Evolutionary conservation across 2,329 filamentous ascomycete species (phyloP), one percentile per base, ranked within the genome.

Genomic region (Penicillium carneum): DNA sequence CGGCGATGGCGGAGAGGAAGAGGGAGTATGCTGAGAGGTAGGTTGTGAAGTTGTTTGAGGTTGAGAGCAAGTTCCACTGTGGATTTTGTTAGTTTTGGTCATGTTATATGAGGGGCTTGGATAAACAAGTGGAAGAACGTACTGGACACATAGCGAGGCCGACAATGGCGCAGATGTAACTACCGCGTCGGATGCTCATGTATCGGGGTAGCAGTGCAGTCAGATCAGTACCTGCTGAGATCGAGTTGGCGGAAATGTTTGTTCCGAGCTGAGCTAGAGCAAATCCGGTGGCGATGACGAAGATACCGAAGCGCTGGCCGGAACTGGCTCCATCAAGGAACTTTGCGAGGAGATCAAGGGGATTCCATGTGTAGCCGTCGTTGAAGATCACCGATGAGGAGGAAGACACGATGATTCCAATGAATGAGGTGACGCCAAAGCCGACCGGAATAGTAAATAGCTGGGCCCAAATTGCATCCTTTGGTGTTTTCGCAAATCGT

Each of bases 21-120:
- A 97, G 92, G 3, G 90, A 93, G 81, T 97, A 97, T 1, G 93
- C 90, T 0, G 91, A 95, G 0, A 97, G 87, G 74, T 97, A 97
- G 3, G 91, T 96, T 0, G 91, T 95, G 81, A 97, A 97, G 77
- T 89, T 88, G 81, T 94, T 96, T 46, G 87, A 86, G 46, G 82
- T 82, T 1, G 85, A 87, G 9, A 96, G 85, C 0, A 97, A 84
- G 62, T 91, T 90, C 86, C 79, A 81, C 70, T 78, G 36, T 14
- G 55, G n/a, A 42, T 14, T 4, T 29, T 52, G 60, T 69, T 57
- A 71, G 66, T 55, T 41, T 54, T 47, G 29, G 45, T 51, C 8
- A 26, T 31, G 45, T 1, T 34, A 29, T 9, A 16, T 7, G 9
- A 31, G 11, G 46, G 23, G 29, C 14, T 31, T 16, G 6, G 3